Evolutionary conservation across 371 early-diverging fungal species (phyloP).

Genomic region (Mortierella sp.): DNA sequence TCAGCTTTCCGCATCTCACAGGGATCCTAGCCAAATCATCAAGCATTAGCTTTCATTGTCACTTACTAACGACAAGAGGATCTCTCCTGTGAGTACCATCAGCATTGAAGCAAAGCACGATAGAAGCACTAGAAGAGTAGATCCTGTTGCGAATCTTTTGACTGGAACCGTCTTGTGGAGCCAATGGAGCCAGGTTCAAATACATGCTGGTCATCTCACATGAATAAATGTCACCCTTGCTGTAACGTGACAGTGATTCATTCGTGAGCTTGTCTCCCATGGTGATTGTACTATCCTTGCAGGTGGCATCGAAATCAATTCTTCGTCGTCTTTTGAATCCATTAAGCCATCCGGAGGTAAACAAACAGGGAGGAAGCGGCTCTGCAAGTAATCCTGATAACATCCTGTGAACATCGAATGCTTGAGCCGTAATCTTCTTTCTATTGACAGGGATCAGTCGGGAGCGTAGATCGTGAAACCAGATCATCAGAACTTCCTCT

Average conservation of each 20-base stretch:
- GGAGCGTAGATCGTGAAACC: background rate
- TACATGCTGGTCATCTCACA: conserved; percentile 15
- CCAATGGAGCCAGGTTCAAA: background rate
- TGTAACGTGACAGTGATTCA: background rate
- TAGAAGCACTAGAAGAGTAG: conserved; percentile 3
- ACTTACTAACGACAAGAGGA: conserved; percentile 11
- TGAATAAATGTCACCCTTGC: background rate
- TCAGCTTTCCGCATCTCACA: too few relatives aligned
- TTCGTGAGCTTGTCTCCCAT: too few relatives aligned
- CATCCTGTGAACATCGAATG: conserved; percentile 8
- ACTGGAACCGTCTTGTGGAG: too few relatives aligned
- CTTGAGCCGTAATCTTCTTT: conserved; percentile 9
- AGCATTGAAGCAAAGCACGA: conserved; percentile 15
- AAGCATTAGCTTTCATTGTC: background rate
- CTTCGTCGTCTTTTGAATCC: conserved; percentile 3
- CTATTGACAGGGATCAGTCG: background rate
- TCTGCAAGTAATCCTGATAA: conserved; percentile 1
- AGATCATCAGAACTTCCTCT: conserved; percentile 5
- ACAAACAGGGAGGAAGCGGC: conserved; percentile 7
- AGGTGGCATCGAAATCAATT: background rate
- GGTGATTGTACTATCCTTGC: too few relatives aligned
- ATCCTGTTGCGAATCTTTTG: background rate
- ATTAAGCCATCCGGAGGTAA: conserved; percentile 9
- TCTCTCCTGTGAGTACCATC: background rate
- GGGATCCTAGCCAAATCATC: too few relatives aligned